These are phyloP conservation scores for Amanita jacksonii DNA, from an alignment of 768 basidiomycete species.

Conservation along the genomic window DNA sequence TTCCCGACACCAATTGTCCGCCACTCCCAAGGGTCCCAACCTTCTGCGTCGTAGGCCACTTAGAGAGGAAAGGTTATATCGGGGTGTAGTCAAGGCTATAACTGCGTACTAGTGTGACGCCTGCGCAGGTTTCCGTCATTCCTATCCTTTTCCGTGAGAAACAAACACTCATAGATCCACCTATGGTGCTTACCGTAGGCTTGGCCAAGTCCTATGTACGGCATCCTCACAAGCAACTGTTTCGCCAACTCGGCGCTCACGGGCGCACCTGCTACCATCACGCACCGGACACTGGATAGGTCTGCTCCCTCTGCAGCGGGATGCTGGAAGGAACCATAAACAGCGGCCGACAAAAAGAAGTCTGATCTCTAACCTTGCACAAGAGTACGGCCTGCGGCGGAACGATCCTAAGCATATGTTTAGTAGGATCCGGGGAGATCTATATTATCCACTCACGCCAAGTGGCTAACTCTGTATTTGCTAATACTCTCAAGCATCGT, in stretches of 20 bases:
- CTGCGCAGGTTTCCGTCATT: constrained; percentile 32
- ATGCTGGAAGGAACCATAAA: constrained; percentile 26
- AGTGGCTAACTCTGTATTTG: constrained; percentile 36
- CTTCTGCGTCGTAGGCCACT: constrained; percentile 25
- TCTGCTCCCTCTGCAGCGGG: constrained; percentile 34
- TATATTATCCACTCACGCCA: constrained; percentile 22
- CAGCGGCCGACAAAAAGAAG: constrained; percentile 17
- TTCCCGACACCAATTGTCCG: constrained; percentile 37
- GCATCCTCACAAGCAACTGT: constrained; percentile 35
- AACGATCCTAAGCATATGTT: constrained; percentile 24
- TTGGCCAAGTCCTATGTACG: constrained; percentile 46
- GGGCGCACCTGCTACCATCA: constrained; percentile 36
- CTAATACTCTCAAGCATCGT: constrained; percentile 37
- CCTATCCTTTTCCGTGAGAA: constrained; percentile 8
- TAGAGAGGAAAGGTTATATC: background rate
- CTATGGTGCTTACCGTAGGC: constrained; percentile 35
- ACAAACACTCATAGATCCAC: too few species aligned
- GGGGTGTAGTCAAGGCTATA: background rate
- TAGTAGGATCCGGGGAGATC: background rate
- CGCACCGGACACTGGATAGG: constrained; percentile 26
- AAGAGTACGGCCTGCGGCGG: constrained; percentile 39
- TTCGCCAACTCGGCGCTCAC: constrained; percentile 41
- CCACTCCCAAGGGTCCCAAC: constrained; percentile 29
- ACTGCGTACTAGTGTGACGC: constrained; percentile 31
- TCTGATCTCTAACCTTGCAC: constrained; percentile 37